Evolutionary conservation across 2,329 filamentous ascomycete genomes (phyloP).

Genomic region (Fusarium tanahbumbuense): DNA sequence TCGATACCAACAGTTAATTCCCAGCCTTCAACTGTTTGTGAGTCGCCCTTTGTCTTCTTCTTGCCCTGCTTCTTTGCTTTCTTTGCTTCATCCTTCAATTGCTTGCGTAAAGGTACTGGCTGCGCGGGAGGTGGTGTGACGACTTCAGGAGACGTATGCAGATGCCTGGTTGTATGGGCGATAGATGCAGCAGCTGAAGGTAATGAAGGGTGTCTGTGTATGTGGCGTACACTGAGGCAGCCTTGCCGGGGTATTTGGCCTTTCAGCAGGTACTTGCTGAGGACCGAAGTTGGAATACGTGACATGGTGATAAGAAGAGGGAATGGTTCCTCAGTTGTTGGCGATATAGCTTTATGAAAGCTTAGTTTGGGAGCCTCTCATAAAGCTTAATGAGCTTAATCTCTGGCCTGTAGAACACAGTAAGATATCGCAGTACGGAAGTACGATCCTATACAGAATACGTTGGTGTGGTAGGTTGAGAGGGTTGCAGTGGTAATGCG

Average conservation of each 20-base stretch:
- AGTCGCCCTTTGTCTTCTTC: constrained; percentile 59
- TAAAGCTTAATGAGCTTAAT: background rate
- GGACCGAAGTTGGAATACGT: constrained; percentile 56
- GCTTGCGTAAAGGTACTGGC: constrained; percentile 72
- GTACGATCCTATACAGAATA: constrained; percentile 3
- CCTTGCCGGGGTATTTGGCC: constrained; percentile 58
- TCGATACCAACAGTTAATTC: constrained; percentile 96
- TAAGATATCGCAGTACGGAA: background rate
- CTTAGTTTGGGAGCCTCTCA: background rate
- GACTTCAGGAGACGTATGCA: constrained; percentile 50
- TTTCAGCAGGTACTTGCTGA: constrained; percentile 62
- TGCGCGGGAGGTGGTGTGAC: constrained; percentile 35
- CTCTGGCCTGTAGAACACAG: background rate
- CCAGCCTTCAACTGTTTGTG: constrained; percentile 75
- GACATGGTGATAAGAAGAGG: constrained; percentile 51
- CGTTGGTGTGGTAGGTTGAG: constrained; percentile 1
- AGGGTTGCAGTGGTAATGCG: constrained; percentile 14
- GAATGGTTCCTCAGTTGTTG: no score
- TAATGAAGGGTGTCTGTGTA: constrained; percentile 29
- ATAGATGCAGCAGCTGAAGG: constrained; percentile 22
- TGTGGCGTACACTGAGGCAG: constrained; percentile 51
- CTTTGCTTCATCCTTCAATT: constrained; percentile 77
- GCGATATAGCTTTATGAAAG: background rate
- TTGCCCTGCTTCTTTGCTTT: constrained; percentile 73
- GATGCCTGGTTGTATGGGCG: constrained; percentile 35